Percentiles rank a stretch among this genome's conserved stretches.
Conservation (phyloP, 2,329 filamentous ascomycete genomes). For the Chlorencoelia australis region DNA sequence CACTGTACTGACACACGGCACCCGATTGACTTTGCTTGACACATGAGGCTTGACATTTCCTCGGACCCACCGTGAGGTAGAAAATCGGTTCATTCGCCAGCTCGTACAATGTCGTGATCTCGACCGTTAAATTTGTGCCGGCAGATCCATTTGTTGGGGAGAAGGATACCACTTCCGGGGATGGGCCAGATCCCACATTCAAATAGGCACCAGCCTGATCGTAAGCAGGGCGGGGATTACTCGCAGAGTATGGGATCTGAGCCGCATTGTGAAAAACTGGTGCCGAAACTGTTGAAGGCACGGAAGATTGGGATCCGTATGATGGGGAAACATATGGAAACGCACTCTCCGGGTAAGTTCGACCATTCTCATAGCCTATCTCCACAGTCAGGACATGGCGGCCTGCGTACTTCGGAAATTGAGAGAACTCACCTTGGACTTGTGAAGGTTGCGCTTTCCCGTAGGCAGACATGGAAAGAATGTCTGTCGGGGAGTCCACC, state of each 20-base stretch:
- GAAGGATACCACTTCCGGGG: constrained; percentile 58
- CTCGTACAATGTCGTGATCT: constrained; percentile 67
- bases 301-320: constrained; percentile 38
- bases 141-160: constrained; percentile 57
- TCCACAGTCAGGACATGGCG: constrained; percentile 11
- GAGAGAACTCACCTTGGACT: constrained; percentile 63
- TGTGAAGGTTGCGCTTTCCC: constrained; percentile 65
- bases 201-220: constrained; percentile 61
- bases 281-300: constrained; percentile 29
- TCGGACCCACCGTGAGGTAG: constrained; percentile 67
- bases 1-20: constrained; percentile 56
- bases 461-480: constrained; percentile 72
- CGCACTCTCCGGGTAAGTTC: constrained; percentile 31
- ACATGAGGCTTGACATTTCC: constrained; percentile 58
- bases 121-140: constrained; percentile 63
- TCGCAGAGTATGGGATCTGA: constrained; percentile 32
- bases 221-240: constrained; percentile 39
- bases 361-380: constrained; percentile 24
- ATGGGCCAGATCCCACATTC: constrained; percentile 45
- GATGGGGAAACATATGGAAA: constrained; percentile 38
- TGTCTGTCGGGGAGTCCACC: constrained; percentile 23
- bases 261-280: constrained; percentile 21
- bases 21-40: constrained; percentile 49
- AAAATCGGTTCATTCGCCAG: constrained; percentile 49
- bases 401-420: not conserved